Evolutionary conservation across 139 green algal genomes (phyloP).

Genomic region (Zygnema circumcarinatum): DNA sequence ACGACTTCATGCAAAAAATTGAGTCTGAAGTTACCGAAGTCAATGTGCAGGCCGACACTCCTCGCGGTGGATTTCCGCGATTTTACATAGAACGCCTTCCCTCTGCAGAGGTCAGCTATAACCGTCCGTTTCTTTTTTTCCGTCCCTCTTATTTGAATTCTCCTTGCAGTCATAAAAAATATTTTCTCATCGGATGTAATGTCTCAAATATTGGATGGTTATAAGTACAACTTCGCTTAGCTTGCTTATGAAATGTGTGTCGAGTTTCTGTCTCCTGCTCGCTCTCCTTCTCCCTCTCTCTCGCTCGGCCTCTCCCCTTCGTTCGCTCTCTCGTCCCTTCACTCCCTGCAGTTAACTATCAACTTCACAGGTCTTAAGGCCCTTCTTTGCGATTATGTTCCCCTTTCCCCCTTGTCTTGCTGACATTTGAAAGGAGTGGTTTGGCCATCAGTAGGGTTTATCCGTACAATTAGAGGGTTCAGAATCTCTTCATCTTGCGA

Average conservation of each 20-base stretch:
- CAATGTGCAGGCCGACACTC: neutral
- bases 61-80: neutral
- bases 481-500: conserved; percentile 45
- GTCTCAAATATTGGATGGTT: too few species aligned
- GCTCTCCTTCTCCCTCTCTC: neutral
- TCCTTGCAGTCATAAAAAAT: neutral
- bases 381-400: neutral
- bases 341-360: neutral
- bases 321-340: neutral
- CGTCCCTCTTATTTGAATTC: too few species aligned
- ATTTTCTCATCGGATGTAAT: too few species aligned
- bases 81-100: neutral
- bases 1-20: too few species aligned
- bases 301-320: neutral
- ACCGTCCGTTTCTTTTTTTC: too few species aligned
- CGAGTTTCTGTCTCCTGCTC: too few species aligned
- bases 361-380: neutral
- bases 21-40: too few species aligned
- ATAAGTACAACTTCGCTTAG: too few species aligned
- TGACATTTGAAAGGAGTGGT: neutral
- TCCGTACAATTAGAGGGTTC: conserved; percentile 37
- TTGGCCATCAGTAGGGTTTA: conserved; percentile 17
- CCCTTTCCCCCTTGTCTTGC: neutral
- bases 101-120: neutral
- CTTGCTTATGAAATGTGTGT: too few species aligned